Base-by-base conservation (phyloP, 2,329 filamentous ascomycete species). In the Aureobasidium melanogenum region DNA sequence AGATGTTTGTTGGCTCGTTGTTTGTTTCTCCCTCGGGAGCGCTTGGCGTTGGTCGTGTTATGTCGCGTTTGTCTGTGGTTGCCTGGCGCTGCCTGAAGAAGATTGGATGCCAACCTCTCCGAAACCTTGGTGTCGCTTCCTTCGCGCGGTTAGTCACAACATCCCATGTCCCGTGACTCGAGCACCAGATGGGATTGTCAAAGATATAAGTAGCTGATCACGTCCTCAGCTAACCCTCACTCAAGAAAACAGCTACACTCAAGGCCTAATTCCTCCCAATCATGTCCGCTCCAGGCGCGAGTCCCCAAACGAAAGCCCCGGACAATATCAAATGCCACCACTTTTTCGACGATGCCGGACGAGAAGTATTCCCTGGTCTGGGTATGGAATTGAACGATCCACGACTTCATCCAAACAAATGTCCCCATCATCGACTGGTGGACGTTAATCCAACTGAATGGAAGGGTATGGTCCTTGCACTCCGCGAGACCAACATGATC, bases 401-500 rank as follows among this genome's bases (percentile, higher is more conserved):
- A 5, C 5, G 8, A 4, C 14, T 9, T 8, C 10, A 34, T 15
- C 32, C 12, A 28, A 39, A 39, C 15, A n/a, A 38, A 24, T 52
- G 48, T 19, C 19, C 48, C 26, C 48, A 52, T 28, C 48, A 52
- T 28, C 48, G 24, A 12, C 24, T 52, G 34, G 48, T 52, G 14
- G 48, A 39, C 4, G 22, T 26, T 3, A 22, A 52, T 39, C 48
- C 48, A 6, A 39, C 38, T 30, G 12, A 10, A n/a, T 55, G 51
- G 51, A 30, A 7, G 17, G 51, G 51, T 1, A 15, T 22, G 12
- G 7, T 34, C 17, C 30, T 59, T 8, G 19, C 66, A n/a, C 30
- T 67, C 8, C 62, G 65, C 15, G 70, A 71, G 59, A 52, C 64
- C 12, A 61, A 56, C 3, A 72, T 71, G 70, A 62, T 71, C 12